Conservation (phyloP, 768 basidiomycete genomes). For the Collybia nuda region DNA sequence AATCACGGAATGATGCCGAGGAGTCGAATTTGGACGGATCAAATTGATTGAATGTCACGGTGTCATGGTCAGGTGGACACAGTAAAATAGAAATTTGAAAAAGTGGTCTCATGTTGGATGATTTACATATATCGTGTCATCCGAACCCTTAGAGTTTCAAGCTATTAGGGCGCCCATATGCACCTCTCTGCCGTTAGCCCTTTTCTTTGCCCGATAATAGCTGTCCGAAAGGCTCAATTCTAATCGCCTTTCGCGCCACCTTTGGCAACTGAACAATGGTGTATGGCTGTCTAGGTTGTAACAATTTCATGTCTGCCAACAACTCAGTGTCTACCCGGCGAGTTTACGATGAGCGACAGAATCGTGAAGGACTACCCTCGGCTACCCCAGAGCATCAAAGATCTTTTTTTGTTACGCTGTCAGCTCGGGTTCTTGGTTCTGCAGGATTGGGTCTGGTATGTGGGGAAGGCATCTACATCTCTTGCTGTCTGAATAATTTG, state of each 20-base stretch:
- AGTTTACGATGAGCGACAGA: neutral
- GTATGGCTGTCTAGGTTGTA: constrained; percentile 4
- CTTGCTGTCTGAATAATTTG: constrained; percentile 3
- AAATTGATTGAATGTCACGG: constrained; percentile 4
- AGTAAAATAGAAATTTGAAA: constrained; percentile 25
- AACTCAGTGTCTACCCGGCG: constrained; percentile 5
- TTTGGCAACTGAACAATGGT: constrained; percentile 6
- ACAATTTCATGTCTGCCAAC: neutral
- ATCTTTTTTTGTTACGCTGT: constrained; percentile 16
- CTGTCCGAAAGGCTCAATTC: neutral
- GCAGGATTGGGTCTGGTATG: constrained; percentile 38
- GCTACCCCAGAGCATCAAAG: constrained; percentile 5
- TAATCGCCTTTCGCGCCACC: neutral
- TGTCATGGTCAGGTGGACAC: constrained; percentile 24
- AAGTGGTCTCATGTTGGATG: constrained; percentile 38
- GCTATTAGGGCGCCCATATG: constrained; percentile 6
- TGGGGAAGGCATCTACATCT: neutral
- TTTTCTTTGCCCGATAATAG: neutral
- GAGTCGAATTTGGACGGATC: neutral
- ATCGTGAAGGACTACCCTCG: constrained; percentile 2
- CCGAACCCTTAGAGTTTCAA: constrained; percentile 19
- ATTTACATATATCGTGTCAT: constrained; percentile 17
- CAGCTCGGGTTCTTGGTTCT: constrained; percentile 23
- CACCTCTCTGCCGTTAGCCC: neutral
- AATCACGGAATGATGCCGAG: neutral